Conservation (phyloP, 2,329 filamentous ascomycete genomes). For the Penicillium rolfsii region DNA sequence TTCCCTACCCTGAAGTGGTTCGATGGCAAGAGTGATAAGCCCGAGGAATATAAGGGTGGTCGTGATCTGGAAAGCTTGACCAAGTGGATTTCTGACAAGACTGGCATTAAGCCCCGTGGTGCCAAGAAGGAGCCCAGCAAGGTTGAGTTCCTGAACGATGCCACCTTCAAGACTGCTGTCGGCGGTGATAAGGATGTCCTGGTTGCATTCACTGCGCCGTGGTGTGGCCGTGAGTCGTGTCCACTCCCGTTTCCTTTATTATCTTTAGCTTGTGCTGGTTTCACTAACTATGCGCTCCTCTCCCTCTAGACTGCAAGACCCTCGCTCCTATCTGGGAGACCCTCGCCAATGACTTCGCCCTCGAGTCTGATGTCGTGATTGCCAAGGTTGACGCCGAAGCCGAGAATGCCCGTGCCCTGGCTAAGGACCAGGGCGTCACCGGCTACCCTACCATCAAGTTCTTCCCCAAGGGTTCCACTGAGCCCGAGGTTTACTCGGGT, state of each 20-base stretch:
- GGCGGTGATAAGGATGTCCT: constrained; percentile 86
- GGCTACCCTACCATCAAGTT: constrained; percentile 98
- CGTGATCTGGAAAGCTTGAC: constrained; percentile 84
- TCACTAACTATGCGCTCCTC: constrained; percentile 2
- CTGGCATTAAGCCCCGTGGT: constrained; percentile 75
- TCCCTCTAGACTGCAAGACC: constrained; percentile 82
- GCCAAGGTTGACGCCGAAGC: constrained; percentile 96
- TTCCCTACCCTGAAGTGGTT: constrained; percentile 99
- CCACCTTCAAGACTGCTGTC: constrained; percentile 74
- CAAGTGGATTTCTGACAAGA: constrained; percentile 83
- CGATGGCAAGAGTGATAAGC: constrained; percentile 87
- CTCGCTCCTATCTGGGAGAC: constrained; percentile 90
- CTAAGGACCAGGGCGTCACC: constrained; percentile 73
- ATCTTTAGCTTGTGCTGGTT: neutral
- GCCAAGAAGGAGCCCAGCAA: constrained; percentile 66
- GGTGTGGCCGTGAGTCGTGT: constrained; percentile 87
- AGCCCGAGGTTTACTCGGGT: constrained; percentile 71
- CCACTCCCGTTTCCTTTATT: neutral
- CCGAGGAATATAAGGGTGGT: constrained; percentile 81
- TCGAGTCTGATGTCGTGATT: constrained; percentile 77
- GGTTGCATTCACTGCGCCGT: constrained; percentile 96
- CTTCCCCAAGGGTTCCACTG: constrained; percentile 83
- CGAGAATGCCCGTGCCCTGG: constrained; percentile 77
- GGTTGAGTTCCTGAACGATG: constrained; percentile 79
- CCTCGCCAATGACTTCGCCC: constrained; percentile 77